phyloP scores from a whole-genome alignment of 2,329 filamentous ascomycete species.

The Fusarium falciforme region DNA sequence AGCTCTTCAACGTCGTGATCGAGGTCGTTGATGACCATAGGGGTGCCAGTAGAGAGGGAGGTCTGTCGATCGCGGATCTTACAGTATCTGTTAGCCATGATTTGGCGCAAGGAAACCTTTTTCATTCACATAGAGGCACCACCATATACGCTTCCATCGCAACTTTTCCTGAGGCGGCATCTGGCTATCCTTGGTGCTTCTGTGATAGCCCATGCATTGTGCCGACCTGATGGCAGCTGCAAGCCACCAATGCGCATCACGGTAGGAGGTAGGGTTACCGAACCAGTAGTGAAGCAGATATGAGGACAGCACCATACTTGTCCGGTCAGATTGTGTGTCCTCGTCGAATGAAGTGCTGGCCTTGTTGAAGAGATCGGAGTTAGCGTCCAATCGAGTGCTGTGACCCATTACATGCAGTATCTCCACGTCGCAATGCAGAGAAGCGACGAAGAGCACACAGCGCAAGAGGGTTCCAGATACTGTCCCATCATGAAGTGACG shows the following conservation, averaged over 20 bases:
- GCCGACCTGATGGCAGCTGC: neutral
- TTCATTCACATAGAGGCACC: neutral
- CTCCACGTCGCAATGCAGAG: conserved; percentile 1
- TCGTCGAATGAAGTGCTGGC: neutral
- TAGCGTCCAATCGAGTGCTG: conserved; percentile 6
- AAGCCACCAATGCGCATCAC: neutral
- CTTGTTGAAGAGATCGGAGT: neutral
- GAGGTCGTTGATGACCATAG: neutral
- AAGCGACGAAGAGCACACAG: conserved; percentile 9
- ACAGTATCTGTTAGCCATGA: neutral
- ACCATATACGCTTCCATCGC: neutral
- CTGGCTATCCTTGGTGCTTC: neutral
- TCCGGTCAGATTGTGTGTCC: neutral
- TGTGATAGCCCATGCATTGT: neutral
- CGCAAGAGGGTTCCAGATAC: neutral
- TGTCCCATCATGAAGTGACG: neutral
- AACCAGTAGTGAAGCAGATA: conserved; percentile 29
- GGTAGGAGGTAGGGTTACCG: neutral
- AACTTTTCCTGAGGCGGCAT: neutral
- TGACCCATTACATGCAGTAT: conserved; percentile 5
- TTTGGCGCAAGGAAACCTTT: too few species aligned
- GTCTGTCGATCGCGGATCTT: neutral
- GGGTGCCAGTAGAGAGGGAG: neutral
- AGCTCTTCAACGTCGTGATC: neutral
- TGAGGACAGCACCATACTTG: neutral